phyloP scores from a whole-genome alignment of 2,329 filamentous ascomycete species.

The Myriosclerotinia duriaeana region DNA sequence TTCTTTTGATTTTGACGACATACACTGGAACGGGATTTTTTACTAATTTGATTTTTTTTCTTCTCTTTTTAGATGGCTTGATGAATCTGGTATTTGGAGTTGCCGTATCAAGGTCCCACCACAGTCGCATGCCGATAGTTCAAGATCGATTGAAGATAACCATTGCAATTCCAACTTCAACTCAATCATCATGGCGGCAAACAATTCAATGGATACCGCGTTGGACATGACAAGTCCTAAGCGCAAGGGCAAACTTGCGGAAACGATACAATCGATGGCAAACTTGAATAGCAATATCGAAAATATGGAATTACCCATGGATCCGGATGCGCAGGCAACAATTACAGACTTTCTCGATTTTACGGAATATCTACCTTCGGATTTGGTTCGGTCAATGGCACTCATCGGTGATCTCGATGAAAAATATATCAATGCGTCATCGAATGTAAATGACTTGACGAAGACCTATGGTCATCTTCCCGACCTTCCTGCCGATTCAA shows the following conservation, averaged over 20 bases:
- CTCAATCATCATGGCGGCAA: slow-evolving; percentile 30
- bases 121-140: slow-evolving; percentile 24
- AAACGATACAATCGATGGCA: slow-evolving; percentile 39
- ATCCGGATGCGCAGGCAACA: slow-evolving; percentile 68
- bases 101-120: slow-evolving; percentile 40
- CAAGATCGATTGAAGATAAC: slow-evolving; percentile 23
- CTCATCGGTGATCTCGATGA: slow-evolving; percentile 64
- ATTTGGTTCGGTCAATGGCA: slow-evolving; percentile 64
- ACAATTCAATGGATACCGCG: slow-evolving; percentile 32
- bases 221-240: slow-evolving; percentile 36
- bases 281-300: slow-evolving; percentile 39
- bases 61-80: slow-evolving; percentile 36
- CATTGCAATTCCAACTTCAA: slow-evolving; percentile 8
- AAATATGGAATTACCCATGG: slow-evolving; percentile 44
- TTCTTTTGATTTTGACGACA: neutral
- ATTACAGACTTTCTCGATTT: slow-evolving; percentile 66
- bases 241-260: slow-evolving; percentile 39
- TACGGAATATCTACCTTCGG: slow-evolving; percentile 65
- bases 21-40: neutral
- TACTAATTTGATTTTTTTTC: slow-evolving; percentile 22
- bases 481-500: slow-evolving; percentile 48
- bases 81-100: slow-evolving; percentile 38
- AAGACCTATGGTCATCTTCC: slow-evolving; percentile 58
- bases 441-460: slow-evolving; percentile 56
- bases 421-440: slow-evolving; percentile 56